phyloP scores from a whole-genome alignment of 768 basidiomycete genomes.

The Lenzites betulinus region DNA sequence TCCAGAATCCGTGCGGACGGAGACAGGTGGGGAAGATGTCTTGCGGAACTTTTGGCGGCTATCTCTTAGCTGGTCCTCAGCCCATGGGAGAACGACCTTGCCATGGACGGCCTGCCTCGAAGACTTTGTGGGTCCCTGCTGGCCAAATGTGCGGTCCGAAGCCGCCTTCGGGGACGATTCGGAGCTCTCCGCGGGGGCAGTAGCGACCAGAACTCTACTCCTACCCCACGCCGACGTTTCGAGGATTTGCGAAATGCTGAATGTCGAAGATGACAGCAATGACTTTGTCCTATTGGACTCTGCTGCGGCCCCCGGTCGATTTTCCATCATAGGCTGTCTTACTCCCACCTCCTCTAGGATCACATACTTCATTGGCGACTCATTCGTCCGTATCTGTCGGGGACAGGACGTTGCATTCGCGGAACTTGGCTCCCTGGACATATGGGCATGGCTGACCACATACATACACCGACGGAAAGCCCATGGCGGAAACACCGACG shows the following conservation, averaged over 20 bases:
- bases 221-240: constrained; percentile 45
- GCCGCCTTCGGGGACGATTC: constrained; percentile 5
- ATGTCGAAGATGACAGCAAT: constrained; percentile 55
- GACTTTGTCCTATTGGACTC: constrained; percentile 78
- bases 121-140: constrained; percentile 49
- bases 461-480: constrained; percentile 63
- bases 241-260: constrained; percentile 62
- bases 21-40: constrained; percentile 66
- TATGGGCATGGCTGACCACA: constrained; percentile 76
- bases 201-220: constrained; percentile 43
- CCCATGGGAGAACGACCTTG: constrained; percentile 37
- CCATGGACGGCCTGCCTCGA: constrained; percentile 45
- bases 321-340: constrained; percentile 71
- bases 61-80: constrained; percentile 56
- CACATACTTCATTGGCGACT: constrained; percentile 55
- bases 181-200: constrained; percentile 29
- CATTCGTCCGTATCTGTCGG: constrained; percentile 46
- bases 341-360: constrained; percentile 55
- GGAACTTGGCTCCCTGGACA: constrained; percentile 49
- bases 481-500: constrained; percentile 46
- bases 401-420: constrained; percentile 40
- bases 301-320: constrained; percentile 72
- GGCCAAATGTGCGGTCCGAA: constrained; percentile 48
- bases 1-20: constrained; percentile 80
- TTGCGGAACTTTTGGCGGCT: constrained; percentile 75